Percentiles rank a stretch among this genome's conserved stretches.
Evolutionary conservation across 495 filamentous ascomycete species (phyloP).

Genomic region (Poronia punctata): DNA sequence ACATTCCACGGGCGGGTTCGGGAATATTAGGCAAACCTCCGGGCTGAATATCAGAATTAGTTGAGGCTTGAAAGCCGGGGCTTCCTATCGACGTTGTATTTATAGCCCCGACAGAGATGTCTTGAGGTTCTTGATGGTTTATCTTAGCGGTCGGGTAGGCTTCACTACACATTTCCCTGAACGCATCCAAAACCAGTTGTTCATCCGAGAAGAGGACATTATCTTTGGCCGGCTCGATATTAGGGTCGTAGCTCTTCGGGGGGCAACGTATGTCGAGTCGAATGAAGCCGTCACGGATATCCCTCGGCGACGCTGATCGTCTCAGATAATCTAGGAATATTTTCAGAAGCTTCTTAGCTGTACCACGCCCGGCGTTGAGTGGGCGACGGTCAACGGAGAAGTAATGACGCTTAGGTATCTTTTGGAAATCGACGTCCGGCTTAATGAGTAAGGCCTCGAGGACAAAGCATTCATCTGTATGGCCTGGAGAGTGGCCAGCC

Average conservation of each 20-base stretch:
- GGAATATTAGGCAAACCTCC: no score
- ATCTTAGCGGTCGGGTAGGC: slow-evolving; percentile 36
- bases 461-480: slow-evolving; percentile 1
- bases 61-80: no score
- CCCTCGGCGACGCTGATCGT: slow-evolving; percentile 4
- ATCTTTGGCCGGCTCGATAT: slow-evolving; percentile 87
- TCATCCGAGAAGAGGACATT: slow-evolving; percentile 72
- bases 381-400: slow-evolving; percentile 76
- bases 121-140: neutral
- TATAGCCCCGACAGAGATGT: no score
- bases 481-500: neutral
- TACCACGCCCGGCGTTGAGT: slow-evolving; percentile 55
- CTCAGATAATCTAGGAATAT: slow-evolving; percentile 21
- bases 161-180: slow-evolving; percentile 48
- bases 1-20: no score
- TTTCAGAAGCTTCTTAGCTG: slow-evolving; percentile 57
- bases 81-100: no score
- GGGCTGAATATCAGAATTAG: no score
- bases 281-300: slow-evolving; percentile 61
- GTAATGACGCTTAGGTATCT: slow-evolving; percentile 53
- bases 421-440: slow-evolving; percentile 42
- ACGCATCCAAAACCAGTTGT: slow-evolving; percentile 37
- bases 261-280: slow-evolving; percentile 67
- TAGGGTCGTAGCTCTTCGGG: slow-evolving; percentile 69
- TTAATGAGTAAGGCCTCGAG: slow-evolving; percentile 58